These are phyloP conservation scores for Solanum corneliomulleri DNA, from an alignment of 257 asterid genomes.

Conservation along the genomic window DNA sequence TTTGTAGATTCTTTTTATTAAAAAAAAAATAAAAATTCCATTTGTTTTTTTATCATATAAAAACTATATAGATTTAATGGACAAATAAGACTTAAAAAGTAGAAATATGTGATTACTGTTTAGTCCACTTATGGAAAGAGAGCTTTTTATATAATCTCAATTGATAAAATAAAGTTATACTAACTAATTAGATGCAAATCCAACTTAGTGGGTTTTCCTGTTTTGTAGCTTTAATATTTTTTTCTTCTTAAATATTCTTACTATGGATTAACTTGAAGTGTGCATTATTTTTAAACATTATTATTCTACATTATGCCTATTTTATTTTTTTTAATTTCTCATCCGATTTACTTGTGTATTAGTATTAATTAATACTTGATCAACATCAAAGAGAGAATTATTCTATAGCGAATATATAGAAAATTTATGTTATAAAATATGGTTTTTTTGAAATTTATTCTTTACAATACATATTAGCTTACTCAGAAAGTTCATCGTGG, in stretches of 20 bases:
- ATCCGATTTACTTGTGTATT: neutral
- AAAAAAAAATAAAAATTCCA: neutral
- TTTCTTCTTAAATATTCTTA: neutral
- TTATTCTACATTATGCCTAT: neutral
- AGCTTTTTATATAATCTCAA: neutral
- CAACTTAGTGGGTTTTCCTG: neutral
- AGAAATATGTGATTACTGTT: neutral
- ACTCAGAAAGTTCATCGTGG: neutral
- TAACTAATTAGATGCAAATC: neutral
- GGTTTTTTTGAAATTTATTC: fast-evolving
- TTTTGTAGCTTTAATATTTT: neutral
- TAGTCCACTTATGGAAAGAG: neutral
- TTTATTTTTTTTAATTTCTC: neutral
- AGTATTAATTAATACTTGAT: too few species aligned
- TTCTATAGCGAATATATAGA: neutral
- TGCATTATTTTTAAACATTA: neutral
- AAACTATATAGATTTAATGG: neutral
- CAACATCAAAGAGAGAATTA: neutral
- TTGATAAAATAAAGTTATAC: neutral
- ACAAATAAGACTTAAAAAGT: neutral
- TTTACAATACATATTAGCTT: neutral
- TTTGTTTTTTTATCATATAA: neutral
- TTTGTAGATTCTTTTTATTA: neutral
- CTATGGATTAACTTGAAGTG: neutral
- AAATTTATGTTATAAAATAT: neutral